These are phyloP conservation scores for Orbilia javanica DNA, from an alignment of 2,329 filamentous ascomycete species.

Conservation along the genomic window DNA sequence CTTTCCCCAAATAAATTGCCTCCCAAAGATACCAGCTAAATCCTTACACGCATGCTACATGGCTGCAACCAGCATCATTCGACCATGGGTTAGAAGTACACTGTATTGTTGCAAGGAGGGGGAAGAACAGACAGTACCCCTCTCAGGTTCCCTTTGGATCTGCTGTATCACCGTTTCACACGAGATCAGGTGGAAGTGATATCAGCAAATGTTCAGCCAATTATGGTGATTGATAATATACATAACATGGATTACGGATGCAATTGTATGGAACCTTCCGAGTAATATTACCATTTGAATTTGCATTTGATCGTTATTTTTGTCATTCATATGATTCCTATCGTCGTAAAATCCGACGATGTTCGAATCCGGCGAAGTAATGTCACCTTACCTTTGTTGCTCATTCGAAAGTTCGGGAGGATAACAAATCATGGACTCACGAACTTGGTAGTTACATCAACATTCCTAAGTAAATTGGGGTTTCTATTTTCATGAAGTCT, in stretches of 20 bases:
- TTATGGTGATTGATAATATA: too few species aligned
- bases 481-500: neutral
- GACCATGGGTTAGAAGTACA: slow-evolving; percentile 27
- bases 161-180: slow-evolving; percentile 46
- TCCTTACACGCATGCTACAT: neutral
- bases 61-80: neutral
- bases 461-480: neutral
- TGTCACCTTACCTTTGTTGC: neutral
- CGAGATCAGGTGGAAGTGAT: slow-evolving; percentile 38
- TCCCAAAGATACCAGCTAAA: neutral
- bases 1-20: neutral
- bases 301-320: neutral
- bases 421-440: too few species aligned
- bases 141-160: neutral
- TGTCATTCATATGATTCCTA: too few species aligned
- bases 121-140: too few species aligned
- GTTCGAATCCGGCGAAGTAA: slow-evolving; percentile 31
- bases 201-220: slow-evolving; percentile 8
- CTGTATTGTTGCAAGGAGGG: too few species aligned
- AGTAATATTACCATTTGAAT: slow-evolving; percentile 2
- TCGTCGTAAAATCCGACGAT: slow-evolving; percentile 17
- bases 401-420: slow-evolving; percentile 7
- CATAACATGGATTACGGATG: too few species aligned
- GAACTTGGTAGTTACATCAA: too few species aligned
- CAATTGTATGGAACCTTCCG: neutral